Evolutionary conservation across 192 early-diverging fungal genomes (phyloP).

Genomic region (Backusella australiensis): DNA sequence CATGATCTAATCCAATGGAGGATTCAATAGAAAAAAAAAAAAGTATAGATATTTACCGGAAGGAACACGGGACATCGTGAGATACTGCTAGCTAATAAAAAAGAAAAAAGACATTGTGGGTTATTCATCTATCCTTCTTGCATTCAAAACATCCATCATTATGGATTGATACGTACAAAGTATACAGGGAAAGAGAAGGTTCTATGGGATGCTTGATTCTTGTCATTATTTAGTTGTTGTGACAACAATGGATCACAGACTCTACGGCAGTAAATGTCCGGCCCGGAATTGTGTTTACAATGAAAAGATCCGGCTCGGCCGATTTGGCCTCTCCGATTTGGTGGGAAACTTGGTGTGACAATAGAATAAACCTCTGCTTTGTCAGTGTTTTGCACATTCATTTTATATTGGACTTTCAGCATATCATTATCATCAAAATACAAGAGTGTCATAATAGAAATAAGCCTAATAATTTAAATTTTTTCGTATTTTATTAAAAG

Average conservation of each 20-base stretch:
- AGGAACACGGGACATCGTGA: constrained; percentile 34
- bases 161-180: constrained; percentile 18
- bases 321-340: neutral
- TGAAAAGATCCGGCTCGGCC: neutral
- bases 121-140: constrained; percentile 5
- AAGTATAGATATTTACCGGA: constrained; percentile 11
- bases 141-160: neutral
- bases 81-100: constrained; percentile 11
- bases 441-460: no score
- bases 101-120: neutral
- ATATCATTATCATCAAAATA: no score
- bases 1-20: neutral
- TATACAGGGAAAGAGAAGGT: constrained; percentile 25
- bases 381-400: no score
- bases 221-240: neutral
- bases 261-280: neutral
- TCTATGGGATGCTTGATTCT: neutral
- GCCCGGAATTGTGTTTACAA: neutral
- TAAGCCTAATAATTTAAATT: no score
- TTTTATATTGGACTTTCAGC: no score
- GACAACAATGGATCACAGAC: neutral
- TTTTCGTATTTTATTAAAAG: no score
- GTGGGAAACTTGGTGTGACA: neutral
- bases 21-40: neutral
- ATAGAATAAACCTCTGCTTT: no score